Conservation (phyloP, 169 alveolate genomes). For the Eimeria tenella region DNA sequence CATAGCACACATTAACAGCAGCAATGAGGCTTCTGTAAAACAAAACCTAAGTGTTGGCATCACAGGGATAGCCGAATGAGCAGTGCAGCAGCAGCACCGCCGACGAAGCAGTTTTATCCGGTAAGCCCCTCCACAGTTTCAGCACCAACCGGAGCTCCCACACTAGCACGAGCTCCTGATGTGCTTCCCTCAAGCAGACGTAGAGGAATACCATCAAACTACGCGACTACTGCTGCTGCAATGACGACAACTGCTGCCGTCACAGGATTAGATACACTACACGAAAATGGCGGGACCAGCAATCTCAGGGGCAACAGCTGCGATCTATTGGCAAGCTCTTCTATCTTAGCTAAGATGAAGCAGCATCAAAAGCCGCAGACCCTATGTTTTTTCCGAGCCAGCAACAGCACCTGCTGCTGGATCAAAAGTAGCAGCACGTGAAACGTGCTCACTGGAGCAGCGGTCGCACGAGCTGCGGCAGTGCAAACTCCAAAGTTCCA, state of each 20-base stretch:
- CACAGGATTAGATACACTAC: too few species aligned
- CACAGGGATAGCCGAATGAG: too few species aligned
- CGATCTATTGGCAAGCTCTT: neutral
- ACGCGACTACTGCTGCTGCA: too few species aligned
- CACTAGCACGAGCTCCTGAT: neutral
- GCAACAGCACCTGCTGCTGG: neutral
- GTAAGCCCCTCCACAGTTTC: too few species aligned
- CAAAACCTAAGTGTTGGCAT: too few species aligned
- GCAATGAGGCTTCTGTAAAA: neutral
- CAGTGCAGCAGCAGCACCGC: neutral
- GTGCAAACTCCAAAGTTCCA: conserved; percentile 31
- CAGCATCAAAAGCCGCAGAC: neutral
- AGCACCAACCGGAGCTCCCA: neutral
- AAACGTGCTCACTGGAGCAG: conserved; percentile 23
- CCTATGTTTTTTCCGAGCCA: too few species aligned
- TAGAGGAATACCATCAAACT: too few species aligned
- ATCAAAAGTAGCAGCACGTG: neutral
- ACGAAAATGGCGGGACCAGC: neutral
- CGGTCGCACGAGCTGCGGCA: conserved; percentile 49
- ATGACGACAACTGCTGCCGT: too few species aligned
- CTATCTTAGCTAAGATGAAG: neutral
- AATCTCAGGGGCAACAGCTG: neutral
- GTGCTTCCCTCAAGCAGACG: too few species aligned
- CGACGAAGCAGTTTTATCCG: too few species aligned
- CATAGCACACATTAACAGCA: neutral